Evolutionary conservation across 768 basidiomycete genomes (phyloP).

Genomic region (Symmetrospora coprosmae): DNA sequence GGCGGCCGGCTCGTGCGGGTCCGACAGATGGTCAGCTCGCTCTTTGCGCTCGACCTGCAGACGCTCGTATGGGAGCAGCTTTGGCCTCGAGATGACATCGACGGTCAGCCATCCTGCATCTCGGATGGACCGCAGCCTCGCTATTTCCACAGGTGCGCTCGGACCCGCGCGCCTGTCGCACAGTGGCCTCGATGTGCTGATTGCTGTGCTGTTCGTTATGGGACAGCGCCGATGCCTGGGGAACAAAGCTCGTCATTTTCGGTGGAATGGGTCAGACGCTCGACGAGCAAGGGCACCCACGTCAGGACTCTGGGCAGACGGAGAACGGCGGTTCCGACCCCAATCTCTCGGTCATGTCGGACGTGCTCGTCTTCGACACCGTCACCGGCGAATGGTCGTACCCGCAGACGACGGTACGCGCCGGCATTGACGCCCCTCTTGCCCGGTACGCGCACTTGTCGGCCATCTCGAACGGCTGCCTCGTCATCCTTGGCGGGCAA

Average conservation of each 20-base stretch:
- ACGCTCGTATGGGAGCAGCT: constrained; percentile 68
- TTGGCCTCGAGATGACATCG: constrained; percentile 37
- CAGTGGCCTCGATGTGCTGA: no score
- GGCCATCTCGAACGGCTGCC: constrained; percentile 62
- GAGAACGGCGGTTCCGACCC: neutral
- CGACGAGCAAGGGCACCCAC: neutral
- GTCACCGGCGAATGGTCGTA: constrained; percentile 53
- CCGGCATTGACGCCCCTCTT: constrained; percentile 52
- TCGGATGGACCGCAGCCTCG: constrained; percentile 53
- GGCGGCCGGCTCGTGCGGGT: constrained; percentile 77
- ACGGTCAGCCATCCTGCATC: neutral
- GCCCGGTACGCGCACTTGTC: constrained; percentile 91
- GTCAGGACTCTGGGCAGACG: constrained; percentile 3
- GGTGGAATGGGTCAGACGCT: constrained; percentile 78
- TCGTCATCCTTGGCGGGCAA: constrained; percentile 90
- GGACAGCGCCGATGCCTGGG: constrained; percentile 41
- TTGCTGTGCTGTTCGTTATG: neutral
- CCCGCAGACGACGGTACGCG: constrained; percentile 37
- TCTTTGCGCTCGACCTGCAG: constrained; percentile 76
- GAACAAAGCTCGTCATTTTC: constrained; percentile 77
- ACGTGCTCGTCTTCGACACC: constrained; percentile 79
- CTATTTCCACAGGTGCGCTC: constrained; percentile 64
- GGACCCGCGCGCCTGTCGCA: neutral
- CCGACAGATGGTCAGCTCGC: constrained; percentile 73
- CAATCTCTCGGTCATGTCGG: constrained; percentile 69